Evolutionary conservation across 2,329 filamentous ascomycete species (phyloP).

Genomic region (Aureobasidium sp.): DNA sequence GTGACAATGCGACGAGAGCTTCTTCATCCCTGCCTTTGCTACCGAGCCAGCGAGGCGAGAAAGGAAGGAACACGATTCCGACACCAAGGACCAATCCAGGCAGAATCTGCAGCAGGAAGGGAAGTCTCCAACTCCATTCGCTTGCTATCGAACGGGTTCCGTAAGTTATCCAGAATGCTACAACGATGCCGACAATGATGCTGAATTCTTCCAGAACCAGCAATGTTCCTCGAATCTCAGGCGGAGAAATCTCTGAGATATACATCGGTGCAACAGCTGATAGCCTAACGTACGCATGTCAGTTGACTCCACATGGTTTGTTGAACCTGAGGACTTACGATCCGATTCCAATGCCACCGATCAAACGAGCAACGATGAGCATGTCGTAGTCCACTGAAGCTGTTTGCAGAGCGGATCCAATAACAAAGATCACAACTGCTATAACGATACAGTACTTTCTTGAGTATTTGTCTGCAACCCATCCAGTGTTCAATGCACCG

Average conservation of each 20-base stretch:
- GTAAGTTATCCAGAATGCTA: conserved; percentile 49
- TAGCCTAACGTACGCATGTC: conserved; percentile 15
- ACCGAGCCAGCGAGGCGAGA: conserved; percentile 27
- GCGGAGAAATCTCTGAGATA: conserved; percentile 26
- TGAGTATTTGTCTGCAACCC: conserved; percentile 45
- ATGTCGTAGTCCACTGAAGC: conserved; percentile 43
- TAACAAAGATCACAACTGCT: conserved; percentile 42
- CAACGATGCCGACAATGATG: conserved; percentile 40
- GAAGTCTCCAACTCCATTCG: conserved; percentile 41
- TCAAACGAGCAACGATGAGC: conserved; percentile 41
- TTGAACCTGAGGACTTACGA: conserved; percentile 26
- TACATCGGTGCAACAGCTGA: conserved; percentile 44
- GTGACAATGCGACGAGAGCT: conserved; percentile 21
- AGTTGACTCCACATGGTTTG: background rate
- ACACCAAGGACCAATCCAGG: conserved; percentile 24
- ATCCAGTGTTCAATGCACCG: conserved; percentile 38
- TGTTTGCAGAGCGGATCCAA: conserved; percentile 45
- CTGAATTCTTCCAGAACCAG: conserved; percentile 39
- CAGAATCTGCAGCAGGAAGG: conserved; percentile 40
- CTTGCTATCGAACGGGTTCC: conserved; percentile 35
- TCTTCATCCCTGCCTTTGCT: conserved; percentile 25
- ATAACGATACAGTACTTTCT: conserved; percentile 45
- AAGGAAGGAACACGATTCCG: conserved; percentile 27
- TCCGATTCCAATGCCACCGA: conserved; percentile 45
- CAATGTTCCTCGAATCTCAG: conserved; percentile 31